These are phyloP conservation scores for Magnolia changhungtana DNA, from an alignment of 164 flowering plant species.

Conservation along the genomic window DNA sequence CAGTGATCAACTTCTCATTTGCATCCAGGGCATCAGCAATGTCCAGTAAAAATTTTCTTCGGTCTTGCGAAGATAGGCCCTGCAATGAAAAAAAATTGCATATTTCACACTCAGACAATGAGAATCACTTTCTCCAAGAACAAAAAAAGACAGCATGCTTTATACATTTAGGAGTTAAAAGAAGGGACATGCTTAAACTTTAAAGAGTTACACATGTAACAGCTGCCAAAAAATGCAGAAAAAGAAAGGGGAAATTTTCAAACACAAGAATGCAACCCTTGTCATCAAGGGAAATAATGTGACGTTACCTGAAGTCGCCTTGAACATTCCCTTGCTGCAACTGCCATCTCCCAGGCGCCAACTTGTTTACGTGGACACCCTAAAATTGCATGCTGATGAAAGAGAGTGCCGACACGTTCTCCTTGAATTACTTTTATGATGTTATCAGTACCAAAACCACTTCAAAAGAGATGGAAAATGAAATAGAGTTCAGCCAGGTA, in stretches of 20 bases:
- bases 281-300: not conserved
- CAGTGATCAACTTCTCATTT: constrained; percentile 53
- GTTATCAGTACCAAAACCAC: constrained; percentile 72
- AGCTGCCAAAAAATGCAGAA: not conserved
- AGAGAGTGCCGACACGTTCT: constrained; percentile 76
- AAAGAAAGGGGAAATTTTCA: not conserved
- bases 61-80: constrained; percentile 65
- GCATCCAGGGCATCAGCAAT: constrained; percentile 86
- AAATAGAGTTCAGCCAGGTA: constrained; percentile 11
- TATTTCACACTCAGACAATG: not conserved
- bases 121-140: not conserved
- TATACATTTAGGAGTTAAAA: not conserved
- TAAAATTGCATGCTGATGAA: constrained; percentile 74
- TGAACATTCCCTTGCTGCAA: constrained; percentile 92
- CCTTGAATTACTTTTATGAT: constrained; percentile 77
- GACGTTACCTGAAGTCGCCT: constrained; percentile 74
- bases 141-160: not conserved
- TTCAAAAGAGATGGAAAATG: constrained; percentile 22
- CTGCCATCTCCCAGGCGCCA: constrained; percentile 82
- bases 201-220: not conserved
- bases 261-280: not conserved
- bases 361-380: constrained; percentile 49
- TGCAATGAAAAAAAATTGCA: constrained; percentile 24
- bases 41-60: constrained; percentile 65
- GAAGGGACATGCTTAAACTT: not conserved